Conservation (phyloP, 2,329 filamentous ascomycete species). For the Didymella lethalis region DNA sequence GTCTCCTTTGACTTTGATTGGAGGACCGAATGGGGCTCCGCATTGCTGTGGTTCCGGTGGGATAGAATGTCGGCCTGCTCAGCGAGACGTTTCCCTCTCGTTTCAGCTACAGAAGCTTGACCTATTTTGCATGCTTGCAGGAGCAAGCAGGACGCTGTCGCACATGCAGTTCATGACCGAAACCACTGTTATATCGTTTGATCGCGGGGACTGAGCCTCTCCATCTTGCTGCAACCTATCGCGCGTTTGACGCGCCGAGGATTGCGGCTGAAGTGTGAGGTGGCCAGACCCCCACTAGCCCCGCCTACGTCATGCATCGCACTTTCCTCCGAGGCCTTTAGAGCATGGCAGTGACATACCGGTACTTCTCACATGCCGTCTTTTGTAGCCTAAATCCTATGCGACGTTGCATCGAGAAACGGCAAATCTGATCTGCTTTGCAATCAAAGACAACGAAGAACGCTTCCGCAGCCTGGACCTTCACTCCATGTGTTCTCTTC, state of each 20-base stretch:
- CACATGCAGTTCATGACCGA: not conserved
- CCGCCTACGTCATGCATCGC: conserved; percentile 18
- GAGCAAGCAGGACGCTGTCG: not conserved
- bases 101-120: not conserved
- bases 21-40: conserved; percentile 5
- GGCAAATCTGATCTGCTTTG: conserved; percentile 6
- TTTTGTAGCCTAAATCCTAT: not conserved
- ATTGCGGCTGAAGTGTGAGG: conserved; percentile 11
- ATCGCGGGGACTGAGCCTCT: not conserved
- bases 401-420: not conserved
- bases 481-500: not conserved
- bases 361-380: not conserved
- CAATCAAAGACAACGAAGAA: not conserved
- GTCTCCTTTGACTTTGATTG: conserved; percentile 13
- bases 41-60: conserved; percentile 1
- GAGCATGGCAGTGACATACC: not conserved
- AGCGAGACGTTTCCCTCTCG: not conserved
- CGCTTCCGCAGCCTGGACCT: not conserved
- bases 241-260: not conserved
- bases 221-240: not conserved
- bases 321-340: conserved; percentile 10
- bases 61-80: not conserved
- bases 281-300: not conserved
- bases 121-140: no score
- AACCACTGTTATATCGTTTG: no score